These are phyloP conservation scores for Gryganskiella cystojenkinii DNA, from an alignment of 192 early-diverging fungal species.

Conservation along the genomic window DNA sequence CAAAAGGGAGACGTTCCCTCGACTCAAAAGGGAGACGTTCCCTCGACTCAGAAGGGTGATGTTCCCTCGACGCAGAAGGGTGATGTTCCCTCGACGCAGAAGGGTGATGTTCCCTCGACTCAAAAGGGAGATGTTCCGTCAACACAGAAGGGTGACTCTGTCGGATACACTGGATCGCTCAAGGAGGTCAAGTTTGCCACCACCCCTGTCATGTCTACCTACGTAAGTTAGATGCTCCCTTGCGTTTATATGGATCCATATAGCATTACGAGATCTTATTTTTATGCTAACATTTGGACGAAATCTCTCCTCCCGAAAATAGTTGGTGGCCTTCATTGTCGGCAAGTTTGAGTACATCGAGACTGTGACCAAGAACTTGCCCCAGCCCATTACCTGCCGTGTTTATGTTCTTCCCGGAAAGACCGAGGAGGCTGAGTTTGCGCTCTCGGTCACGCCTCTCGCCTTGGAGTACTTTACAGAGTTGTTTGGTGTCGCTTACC, in stretches of 20 bases:
- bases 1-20: conserved; percentile 32
- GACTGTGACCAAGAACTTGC: conserved; percentile 72
- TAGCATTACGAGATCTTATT: no score
- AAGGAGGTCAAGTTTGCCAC: conserved; percentile 90
- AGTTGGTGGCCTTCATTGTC: conserved; percentile 89
- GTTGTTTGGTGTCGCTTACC: conserved; percentile 89
- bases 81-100: conserved; percentile 44
- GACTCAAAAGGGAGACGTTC: conserved; percentile 39
- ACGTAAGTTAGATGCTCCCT: conserved; percentile 62
- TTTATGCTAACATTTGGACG: no score
- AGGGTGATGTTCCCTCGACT: conserved; percentile 44
- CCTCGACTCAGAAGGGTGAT: conserved; percentile 43
- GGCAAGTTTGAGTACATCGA: conserved; percentile 96
- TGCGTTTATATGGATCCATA: no score
- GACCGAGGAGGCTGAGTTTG: conserved; percentile 85
- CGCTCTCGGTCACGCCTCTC: conserved; percentile 78
- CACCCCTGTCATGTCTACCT: conserved; percentile 96
- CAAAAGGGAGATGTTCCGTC: conserved; percentile 50
- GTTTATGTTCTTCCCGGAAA: conserved; percentile 88
- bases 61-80: conserved; percentile 48
- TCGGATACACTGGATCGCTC: conserved; percentile 43
- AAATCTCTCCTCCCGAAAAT: no score
- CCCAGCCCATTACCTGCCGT: conserved; percentile 81
- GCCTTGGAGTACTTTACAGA: conserved; percentile 89
- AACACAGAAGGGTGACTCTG: conserved; percentile 42